Percentiles rank a stretch among this genome's conserved stretches.
These are phyloP conservation scores for Phytophthora kernoviae DNA, from an alignment of 352 stramenopile genomes.

Conservation along the genomic window DNA sequence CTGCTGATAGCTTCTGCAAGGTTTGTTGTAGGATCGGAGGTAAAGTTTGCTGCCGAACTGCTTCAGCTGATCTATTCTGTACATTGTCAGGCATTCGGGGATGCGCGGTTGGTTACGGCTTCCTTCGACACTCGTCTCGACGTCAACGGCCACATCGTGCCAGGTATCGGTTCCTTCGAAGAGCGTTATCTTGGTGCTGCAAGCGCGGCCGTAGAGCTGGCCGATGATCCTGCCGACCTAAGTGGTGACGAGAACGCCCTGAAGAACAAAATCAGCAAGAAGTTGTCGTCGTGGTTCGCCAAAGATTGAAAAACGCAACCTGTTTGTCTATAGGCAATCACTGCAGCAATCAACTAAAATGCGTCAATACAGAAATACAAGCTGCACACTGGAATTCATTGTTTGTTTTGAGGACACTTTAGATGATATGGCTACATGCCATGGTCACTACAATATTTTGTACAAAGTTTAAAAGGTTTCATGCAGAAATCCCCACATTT, in stretches of 20 bases:
- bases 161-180: conserved; percentile 82
- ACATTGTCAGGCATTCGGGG: conserved; percentile 54
- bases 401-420: neutral
- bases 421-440: neutral
- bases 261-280: conserved; percentile 47
- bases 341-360: conserved; percentile 6
- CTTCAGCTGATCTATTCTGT: neutral
- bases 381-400: conserved; percentile 8
- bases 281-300: conserved; percentile 42
- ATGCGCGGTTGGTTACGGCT: conserved; percentile 78
- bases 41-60: conserved; percentile 2
- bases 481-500: conserved; percentile 1
- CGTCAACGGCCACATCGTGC: conserved; percentile 65
- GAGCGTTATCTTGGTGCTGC: conserved; percentile 58
- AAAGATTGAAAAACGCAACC: conserved; percentile 22
- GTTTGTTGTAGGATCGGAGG: too few relatives aligned
- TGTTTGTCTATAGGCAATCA: too few relatives aligned
- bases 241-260: conserved; percentile 40
- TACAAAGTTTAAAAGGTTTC: neutral
- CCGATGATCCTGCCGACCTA: conserved; percentile 28
- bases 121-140: conserved; percentile 73
- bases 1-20: conserved; percentile 81
- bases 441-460: neutral
- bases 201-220: conserved; percentile 40
- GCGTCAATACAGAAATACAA: conserved; percentile 1